Conservation (phyloP, 2,329 filamentous ascomycete genomes). For the Emergomyces pasteurianus region DNA sequence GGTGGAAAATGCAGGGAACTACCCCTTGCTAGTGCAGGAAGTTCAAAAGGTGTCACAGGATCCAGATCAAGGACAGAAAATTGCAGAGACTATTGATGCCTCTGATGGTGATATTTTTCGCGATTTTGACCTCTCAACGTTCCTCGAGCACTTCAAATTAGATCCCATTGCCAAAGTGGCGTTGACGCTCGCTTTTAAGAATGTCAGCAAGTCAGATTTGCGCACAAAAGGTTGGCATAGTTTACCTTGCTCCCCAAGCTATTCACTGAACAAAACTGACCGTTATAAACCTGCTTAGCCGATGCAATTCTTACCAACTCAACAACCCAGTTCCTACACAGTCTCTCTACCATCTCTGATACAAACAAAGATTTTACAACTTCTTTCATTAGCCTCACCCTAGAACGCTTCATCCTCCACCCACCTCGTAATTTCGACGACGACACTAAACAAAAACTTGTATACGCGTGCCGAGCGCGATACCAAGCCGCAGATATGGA, state of each 20-base stretch:
- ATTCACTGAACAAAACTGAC: conserved; percentile 3
- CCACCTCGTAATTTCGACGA: conserved; percentile 79
- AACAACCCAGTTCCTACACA: conserved; percentile 63
- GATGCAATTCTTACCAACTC: conserved; percentile 81
- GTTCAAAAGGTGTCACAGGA: conserved; percentile 77
- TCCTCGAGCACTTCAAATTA: conserved; percentile 91
- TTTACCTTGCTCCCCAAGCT: not conserved
- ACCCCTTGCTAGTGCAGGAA: conserved; percentile 69
- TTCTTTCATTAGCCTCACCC: conserved; percentile 62
- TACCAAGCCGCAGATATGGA: conserved; percentile 46
- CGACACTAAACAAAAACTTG: conserved; percentile 54
- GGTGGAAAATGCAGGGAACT: conserved; percentile 65
- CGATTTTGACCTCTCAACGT: conserved; percentile 90
- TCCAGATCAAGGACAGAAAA: conserved; percentile 71
- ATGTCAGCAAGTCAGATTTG: conserved; percentile 65
- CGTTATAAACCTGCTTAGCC: conserved; percentile 40
- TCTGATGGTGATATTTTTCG: conserved; percentile 87
- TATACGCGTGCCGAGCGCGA: conserved; percentile 53
- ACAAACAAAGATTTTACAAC: conserved; percentile 55
- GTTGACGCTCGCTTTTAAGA: conserved; percentile 78
- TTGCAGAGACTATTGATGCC: conserved; percentile 84
- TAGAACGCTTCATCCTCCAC: conserved; percentile 78
- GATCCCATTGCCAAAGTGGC: conserved; percentile 80
- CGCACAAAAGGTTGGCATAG: conserved; percentile 66
- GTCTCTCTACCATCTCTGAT: conserved; percentile 54